A percentile compares a stretch with the other conserved stretches of the same genome.
These are phyloP conservation scores for Auricularia auricula-judae DNA, from an alignment of 768 basidiomycete genomes.

Conservation along the genomic window DNA sequence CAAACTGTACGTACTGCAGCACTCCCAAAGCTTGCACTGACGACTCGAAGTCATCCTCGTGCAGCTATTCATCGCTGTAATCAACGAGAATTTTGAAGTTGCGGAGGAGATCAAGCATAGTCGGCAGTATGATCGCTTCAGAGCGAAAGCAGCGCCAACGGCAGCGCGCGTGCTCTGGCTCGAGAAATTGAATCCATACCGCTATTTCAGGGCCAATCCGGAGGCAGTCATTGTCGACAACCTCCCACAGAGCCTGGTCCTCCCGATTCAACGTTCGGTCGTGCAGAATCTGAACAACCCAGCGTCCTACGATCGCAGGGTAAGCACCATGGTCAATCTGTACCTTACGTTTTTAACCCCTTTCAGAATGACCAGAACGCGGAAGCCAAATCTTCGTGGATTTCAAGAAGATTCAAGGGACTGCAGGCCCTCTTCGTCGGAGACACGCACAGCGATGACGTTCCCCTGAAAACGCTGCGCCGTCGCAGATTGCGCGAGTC, in stretches of 20 bases:
- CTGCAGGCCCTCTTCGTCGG: conserved; percentile 4
- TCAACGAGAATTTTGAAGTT: conserved; percentile 90
- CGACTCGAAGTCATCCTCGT: conserved; percentile 62
- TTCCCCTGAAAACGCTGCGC: conserved; percentile 49
- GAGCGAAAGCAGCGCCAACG: conserved; percentile 27
- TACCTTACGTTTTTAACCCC: too few species aligned
- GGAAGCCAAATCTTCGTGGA: background rate
- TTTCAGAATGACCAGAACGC: background rate
- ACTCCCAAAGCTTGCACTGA: background rate
- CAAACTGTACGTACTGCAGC: conserved; percentile 58
- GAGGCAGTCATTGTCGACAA: conserved; percentile 60
- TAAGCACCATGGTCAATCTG: background rate
- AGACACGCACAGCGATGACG: conserved; percentile 25
- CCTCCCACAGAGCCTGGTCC: conserved; percentile 58
- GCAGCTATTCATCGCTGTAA: conserved; percentile 95
- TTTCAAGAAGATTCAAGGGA: background rate
- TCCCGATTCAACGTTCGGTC: conserved; percentile 70
- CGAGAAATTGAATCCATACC: conserved; percentile 73
- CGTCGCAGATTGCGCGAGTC: conserved; percentile 21
- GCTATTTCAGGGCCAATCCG: conserved; percentile 66
- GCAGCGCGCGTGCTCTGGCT: conserved; percentile 48
- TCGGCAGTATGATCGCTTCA: conserved; percentile 43
- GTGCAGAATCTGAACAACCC: conserved; percentile 41
- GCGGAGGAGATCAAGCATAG: conserved; percentile 91
- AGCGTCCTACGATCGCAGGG: background rate